Percentiles rank a stretch among this genome's conserved stretches.
phyloP scores from a whole-genome alignment of 2,329 filamentous ascomycete species.

The Drechslerella coelobrocha region DNA sequence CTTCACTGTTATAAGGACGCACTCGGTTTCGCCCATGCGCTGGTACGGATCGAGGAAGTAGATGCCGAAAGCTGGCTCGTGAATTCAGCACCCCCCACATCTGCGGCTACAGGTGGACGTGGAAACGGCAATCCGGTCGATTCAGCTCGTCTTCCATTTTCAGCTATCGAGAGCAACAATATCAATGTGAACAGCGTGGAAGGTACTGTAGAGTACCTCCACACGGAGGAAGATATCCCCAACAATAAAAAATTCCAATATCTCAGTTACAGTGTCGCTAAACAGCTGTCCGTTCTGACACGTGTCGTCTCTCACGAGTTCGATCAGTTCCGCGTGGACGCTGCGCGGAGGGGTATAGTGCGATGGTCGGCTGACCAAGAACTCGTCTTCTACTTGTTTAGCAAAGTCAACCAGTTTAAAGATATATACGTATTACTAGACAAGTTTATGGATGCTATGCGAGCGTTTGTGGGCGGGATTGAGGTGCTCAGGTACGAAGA shows the following conservation, averaged over 20 bases:
- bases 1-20: constrained; percentile 16
- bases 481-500: constrained; percentile 10
- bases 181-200: no score
- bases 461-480: constrained; percentile 20
- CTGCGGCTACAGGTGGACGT: not conserved
- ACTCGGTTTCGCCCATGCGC: not conserved
- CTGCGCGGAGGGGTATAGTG: not conserved
- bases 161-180: no score
- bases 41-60: constrained; percentile 14
- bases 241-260: constrained; percentile 17
- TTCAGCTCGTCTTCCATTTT: no score
- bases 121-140: not conserved
- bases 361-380: not conserved
- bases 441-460: constrained; percentile 9
- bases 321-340: constrained; percentile 9
- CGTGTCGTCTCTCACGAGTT: constrained; percentile 8
- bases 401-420: constrained; percentile 7
- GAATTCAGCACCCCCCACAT: no score
- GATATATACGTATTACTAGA: constrained; percentile 19
- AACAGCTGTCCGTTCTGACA: constrained; percentile 13
- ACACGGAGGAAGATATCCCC: not conserved
- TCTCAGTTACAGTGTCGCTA: not conserved
- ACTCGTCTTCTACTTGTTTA: constrained; percentile 1
- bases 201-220: not conserved
- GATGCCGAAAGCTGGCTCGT: constrained; percentile 5